phyloP scores from a whole-genome alignment of 176 grass and related monocot genomes.

The Oryza australiensis region DNA sequence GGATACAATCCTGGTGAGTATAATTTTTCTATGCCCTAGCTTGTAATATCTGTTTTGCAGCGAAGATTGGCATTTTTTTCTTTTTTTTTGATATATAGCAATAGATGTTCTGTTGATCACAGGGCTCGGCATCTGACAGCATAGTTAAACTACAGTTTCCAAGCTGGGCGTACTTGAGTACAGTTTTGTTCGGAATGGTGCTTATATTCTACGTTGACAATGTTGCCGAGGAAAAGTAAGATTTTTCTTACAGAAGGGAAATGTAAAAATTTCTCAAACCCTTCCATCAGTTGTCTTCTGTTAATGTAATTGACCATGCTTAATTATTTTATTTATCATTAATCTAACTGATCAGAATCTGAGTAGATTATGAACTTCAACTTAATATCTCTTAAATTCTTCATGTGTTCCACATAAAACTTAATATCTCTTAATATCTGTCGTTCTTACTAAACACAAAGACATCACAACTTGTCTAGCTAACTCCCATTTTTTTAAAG shows the following conservation, averaged over 20 bases:
- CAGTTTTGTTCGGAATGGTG: slow-evolving; percentile 83
- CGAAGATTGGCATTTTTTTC: not conserved
- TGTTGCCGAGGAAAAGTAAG: slow-evolving; percentile 91
- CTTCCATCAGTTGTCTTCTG: slow-evolving; percentile 5
- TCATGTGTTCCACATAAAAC: no score
- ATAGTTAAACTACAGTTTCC: slow-evolving; percentile 92
- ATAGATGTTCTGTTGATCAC: slow-evolving; percentile 46
- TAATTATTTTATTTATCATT: slow-evolving; percentile 7
- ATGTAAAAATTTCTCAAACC: not conserved
- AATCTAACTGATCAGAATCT: not conserved
- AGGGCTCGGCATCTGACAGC: slow-evolving; percentile 86
- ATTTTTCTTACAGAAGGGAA: slow-evolving; percentile 19
- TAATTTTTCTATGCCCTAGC: slow-evolving; percentile 13
- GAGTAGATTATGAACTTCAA: slow-evolving; percentile 16
- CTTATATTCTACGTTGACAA: slow-evolving; percentile 94
- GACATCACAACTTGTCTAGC: slow-evolving; percentile 5
- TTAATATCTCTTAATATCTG: not conserved
- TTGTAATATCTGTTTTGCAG: not conserved
- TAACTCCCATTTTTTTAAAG: slow-evolving; percentile 20
- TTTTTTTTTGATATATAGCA: slow-evolving; percentile 13
- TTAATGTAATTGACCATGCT: not conserved
- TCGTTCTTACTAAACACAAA: not conserved
- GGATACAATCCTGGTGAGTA: slow-evolving; percentile 96
- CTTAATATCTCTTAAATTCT: not conserved
- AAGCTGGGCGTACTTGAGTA: slow-evolving; percentile 93